Conservation (phyloP, 495 filamentous ascomycete genomes). For the Podospora fimiseda region DNA sequence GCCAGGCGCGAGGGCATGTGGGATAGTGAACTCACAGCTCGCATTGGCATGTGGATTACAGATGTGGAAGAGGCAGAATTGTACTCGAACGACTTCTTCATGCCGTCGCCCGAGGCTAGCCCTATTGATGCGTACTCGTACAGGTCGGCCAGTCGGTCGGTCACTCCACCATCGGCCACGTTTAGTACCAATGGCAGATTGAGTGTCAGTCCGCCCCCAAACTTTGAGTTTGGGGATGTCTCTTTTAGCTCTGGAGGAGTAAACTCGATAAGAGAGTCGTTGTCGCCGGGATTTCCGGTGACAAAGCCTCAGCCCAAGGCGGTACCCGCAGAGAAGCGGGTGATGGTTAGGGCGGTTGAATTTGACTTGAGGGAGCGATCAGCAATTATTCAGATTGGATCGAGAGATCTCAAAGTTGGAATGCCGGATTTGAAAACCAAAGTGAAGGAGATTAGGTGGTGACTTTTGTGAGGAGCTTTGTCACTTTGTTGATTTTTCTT, state of each 20-base stretch:
- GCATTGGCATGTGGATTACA: conserved; percentile 49
- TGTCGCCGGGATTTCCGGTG: background rate
- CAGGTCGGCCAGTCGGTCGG: conserved; percentile 20
- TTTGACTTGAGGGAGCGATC: conserved; percentile 45
- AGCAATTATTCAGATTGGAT: conserved; percentile 44
- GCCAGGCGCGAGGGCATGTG: conserved; percentile 58
- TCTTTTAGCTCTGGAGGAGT: background rate
- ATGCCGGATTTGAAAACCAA: conserved; percentile 39
- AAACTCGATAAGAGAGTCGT: background rate
- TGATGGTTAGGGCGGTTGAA: conserved; percentile 49
- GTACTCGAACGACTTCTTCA: background rate
- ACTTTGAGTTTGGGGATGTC: conserved; percentile 20
- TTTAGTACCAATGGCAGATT: conserved; percentile 5
- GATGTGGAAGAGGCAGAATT: conserved; percentile 46
- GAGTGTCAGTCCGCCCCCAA: background rate
- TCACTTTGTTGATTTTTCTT: conserved; percentile 1
- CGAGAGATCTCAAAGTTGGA: conserved; percentile 41
- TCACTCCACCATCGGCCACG: conserved; percentile 7
- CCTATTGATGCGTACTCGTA: conserved; percentile 26
- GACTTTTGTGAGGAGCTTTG: conserved; percentile 9
- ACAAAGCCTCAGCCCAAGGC: conserved; percentile 8
- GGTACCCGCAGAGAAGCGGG: conserved; percentile 43
- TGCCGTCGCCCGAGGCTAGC: conserved; percentile 22
- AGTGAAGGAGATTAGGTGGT: conserved; percentile 42
- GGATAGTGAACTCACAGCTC: conserved; percentile 52